These are phyloP conservation scores for Phytophthora quininea DNA, from an alignment of 352 stramenopile species.

Conservation along the genomic window DNA sequence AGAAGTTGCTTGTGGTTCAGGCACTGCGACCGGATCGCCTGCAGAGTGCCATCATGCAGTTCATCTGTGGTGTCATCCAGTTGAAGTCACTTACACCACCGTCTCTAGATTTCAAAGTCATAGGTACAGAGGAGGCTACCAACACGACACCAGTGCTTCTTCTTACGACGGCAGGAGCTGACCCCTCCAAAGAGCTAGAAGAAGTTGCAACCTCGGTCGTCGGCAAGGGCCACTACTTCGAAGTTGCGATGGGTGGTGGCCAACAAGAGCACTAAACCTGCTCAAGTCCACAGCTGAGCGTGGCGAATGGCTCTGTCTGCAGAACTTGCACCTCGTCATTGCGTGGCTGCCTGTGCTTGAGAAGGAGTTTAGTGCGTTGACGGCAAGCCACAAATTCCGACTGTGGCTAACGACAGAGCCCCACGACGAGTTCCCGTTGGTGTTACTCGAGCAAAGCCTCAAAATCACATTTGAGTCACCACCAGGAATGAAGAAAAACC, in stretches of 20 bases:
- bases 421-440: constrained; percentile 91
- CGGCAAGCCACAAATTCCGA: constrained; percentile 87
- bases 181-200: constrained; percentile 93
- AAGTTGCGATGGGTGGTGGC: constrained; percentile 95
- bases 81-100: constrained; percentile 89
- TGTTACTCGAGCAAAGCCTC: constrained; percentile 92
- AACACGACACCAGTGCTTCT: constrained; percentile 89
- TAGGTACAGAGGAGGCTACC: constrained; percentile 71
- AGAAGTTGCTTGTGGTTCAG: constrained; percentile 94
- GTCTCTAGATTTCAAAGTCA: constrained; percentile 76
- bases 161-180: constrained; percentile 92
- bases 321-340: constrained; percentile 96
- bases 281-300: constrained; percentile 76
- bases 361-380: constrained; percentile 86
- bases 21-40: constrained; percentile 91
- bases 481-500: constrained; percentile 95
- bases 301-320: constrained; percentile 95
- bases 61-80: constrained; percentile 88
- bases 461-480: constrained; percentile 97
- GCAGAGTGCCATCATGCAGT: constrained; percentile 89
- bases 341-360: constrained; percentile 93
- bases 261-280: constrained; percentile 92
- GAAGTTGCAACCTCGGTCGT: constrained; percentile 89
- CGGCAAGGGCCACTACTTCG: constrained; percentile 90
- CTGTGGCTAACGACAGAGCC: constrained; percentile 96